Evolutionary conservation across 176 grass and related monocot genomes (phyloP), one percentile per base, ranked within the genome.

Genomic region (Aegilops bicornis): DNA sequence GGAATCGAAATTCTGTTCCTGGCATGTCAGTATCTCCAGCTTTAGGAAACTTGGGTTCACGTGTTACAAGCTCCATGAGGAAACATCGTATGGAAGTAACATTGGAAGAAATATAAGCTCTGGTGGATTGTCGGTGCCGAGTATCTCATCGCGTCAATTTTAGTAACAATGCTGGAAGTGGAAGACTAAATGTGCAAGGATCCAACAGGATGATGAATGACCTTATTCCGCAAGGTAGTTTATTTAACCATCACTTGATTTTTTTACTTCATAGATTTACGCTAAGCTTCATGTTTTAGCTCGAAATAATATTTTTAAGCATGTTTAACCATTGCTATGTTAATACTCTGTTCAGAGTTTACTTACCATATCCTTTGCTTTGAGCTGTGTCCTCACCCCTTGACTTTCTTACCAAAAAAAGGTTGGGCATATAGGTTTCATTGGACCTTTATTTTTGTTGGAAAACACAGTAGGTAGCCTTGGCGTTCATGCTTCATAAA

Each of bases 71-170:
- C 71, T 88, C 93, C 39, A 81, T 89, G n/a, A 37, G 92, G 88
- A 76, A 98, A 96, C 83, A 92, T 98, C 62, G 87, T 96, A 77
- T 4, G 89, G 88, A 82, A 84, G 82, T 86, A 95, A 79, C 78
- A 89, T 96, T 65, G 97, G 97, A 94, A 99, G 97, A 91, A 99
- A 78, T 86, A 93, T 99, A 64, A 87, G 77, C 58, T 93, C 97
- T 24, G 94, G 92, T 77, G 94, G 97, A 23, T 80, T 93, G 77
- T 89, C 84, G 12, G 87, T 96, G 50, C 85, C 97, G 81, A 83
- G 87, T 71, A 88, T 96, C 14, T 68, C 88, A 69, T 93, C 97
- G 65, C 24, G 86, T 99, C 85, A 94, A 96, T 86, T 78, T 93
- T 69, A 77, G 76, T 84, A 80, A 85, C 66, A 94, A 91, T 79